Conservation (phyloP, 257 asterid species). For the Nicotiana noctiflora region DNA sequence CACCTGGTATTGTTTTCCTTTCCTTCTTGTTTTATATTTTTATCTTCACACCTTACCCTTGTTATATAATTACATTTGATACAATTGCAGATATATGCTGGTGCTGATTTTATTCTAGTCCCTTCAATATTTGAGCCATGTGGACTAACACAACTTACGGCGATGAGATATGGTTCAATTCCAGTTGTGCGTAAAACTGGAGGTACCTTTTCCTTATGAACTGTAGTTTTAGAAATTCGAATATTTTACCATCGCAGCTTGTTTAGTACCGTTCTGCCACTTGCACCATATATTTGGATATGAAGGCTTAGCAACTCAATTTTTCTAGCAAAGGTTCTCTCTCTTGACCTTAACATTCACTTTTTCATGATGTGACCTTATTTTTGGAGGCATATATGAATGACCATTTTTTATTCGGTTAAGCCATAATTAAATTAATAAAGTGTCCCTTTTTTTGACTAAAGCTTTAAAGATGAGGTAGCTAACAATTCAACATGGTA, state of each 20-base stretch:
- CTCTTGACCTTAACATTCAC: not conserved
- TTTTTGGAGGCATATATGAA: not conserved
- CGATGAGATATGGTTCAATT: constrained; percentile 95
- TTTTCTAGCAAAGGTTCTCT: not conserved
- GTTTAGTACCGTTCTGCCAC: not conserved
- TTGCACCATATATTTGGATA: not conserved
- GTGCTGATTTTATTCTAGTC: constrained; percentile 90
- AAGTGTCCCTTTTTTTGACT: not conserved
- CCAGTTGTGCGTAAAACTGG: constrained; percentile 99
- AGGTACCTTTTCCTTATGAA: constrained; percentile 33
- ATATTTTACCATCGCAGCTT: not conserved
- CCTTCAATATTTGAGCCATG: constrained; percentile 99
- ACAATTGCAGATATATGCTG: constrained; percentile 79
- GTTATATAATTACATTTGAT: constrained; percentile 11
- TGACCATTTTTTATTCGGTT: not conserved
- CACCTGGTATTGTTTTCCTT: constrained; percentile 63
- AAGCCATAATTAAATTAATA: not conserved
- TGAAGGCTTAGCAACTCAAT: not conserved
- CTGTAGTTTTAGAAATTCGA: not conserved
- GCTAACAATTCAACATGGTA: not conserved
- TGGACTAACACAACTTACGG: constrained; percentile 97
- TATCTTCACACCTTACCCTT: constrained; percentile 2
- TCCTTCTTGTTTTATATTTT: constrained; percentile 7
- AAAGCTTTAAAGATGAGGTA: not conserved
- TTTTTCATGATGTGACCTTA: not conserved